These are phyloP conservation scores for Nicotiana tabacum DNA, from an alignment of 257 asterid genomes.

Conservation along the genomic window DNA sequence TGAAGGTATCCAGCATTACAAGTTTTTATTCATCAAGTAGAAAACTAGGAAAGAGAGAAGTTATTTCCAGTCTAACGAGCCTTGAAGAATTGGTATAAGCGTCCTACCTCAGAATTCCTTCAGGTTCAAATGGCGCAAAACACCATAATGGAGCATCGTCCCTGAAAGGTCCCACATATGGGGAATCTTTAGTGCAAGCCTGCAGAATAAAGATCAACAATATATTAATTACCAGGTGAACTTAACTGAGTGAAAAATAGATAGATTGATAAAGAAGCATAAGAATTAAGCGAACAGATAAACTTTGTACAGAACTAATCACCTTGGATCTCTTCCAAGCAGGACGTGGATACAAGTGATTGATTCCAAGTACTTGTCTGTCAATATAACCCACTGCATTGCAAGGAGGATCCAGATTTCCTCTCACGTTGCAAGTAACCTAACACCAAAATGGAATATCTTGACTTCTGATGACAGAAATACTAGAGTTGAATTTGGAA, in stretches of 20 bases:
- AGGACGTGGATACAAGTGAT: slow-evolving; percentile 68
- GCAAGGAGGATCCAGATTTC: slow-evolving; percentile 64
- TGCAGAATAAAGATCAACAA: slow-evolving; percentile 15
- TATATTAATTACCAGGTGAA: too few species aligned
- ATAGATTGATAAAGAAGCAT: background rate
- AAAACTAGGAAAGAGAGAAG: too few species aligned
- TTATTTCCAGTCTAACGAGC: background rate
- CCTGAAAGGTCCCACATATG: slow-evolving; percentile 56
- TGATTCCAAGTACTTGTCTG: slow-evolving; percentile 59
- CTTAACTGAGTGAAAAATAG: background rate
- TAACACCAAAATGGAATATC: slow-evolving; percentile 8
- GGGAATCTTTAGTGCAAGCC: slow-evolving; percentile 63
- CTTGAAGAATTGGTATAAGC: background rate
- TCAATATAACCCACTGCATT: slow-evolving; percentile 76
- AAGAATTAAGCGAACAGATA: background rate
- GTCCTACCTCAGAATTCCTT: slow-evolving; percentile 64
- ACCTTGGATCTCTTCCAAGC: slow-evolving; percentile 82
- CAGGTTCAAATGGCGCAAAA: slow-evolving; percentile 75
- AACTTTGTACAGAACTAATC: background rate
- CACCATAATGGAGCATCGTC: slow-evolving; percentile 75
- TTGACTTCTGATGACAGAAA: background rate
- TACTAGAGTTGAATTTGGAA: background rate
- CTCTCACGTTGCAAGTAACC: slow-evolving; percentile 61
- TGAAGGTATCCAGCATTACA: background rate
- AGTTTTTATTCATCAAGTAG: too few species aligned